Conservation (phyloP, 345 rosid genomes). For the Moricandia arvensis region DNA sequence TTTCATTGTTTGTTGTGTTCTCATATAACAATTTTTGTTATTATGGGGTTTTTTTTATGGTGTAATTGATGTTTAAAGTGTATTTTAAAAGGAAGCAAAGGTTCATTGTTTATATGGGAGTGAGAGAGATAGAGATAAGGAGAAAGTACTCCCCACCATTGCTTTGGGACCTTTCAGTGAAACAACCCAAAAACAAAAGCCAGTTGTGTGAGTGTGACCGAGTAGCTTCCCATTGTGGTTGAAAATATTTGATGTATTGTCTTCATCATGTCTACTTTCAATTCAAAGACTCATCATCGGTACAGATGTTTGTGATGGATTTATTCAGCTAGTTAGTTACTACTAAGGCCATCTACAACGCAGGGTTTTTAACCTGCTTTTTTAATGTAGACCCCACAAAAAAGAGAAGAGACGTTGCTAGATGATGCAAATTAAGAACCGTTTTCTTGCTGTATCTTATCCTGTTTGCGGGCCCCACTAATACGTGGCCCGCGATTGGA, state of each 20-base stretch:
- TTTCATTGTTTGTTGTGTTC: slow-evolving; percentile 7
- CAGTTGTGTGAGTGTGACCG: slow-evolving; percentile 34
- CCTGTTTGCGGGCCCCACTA: too few species aligned
- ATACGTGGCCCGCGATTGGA: too few species aligned
- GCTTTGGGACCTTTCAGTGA: slow-evolving; percentile 27
- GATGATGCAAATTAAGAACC: too few species aligned
- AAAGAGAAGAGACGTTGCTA: too few species aligned
- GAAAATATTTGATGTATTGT: slow-evolving; percentile 29
- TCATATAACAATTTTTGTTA: background rate
- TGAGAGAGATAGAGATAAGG: slow-evolving; percentile 27
- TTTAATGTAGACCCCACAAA: too few species aligned
- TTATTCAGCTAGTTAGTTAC: background rate
- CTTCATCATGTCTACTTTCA: slow-evolving; percentile 34
- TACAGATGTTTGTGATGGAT: background rate
- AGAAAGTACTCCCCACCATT: slow-evolving; percentile 25
- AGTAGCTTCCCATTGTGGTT: slow-evolving; percentile 30
- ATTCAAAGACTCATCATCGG: slow-evolving; percentile 24
- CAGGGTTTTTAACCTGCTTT: too few species aligned
- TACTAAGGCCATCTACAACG: too few species aligned
- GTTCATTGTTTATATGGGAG: background rate
- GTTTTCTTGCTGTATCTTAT: too few species aligned
- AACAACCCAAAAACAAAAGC: slow-evolving; percentile 31
- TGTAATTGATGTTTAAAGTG: slow-evolving; percentile 7
- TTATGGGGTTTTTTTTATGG: background rate
- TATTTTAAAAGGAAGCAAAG: slow-evolving; percentile 18